These are phyloP conservation scores for Solanum pinnatisectum DNA, from an alignment of 257 asterid genomes.

Conservation along the genomic window DNA sequence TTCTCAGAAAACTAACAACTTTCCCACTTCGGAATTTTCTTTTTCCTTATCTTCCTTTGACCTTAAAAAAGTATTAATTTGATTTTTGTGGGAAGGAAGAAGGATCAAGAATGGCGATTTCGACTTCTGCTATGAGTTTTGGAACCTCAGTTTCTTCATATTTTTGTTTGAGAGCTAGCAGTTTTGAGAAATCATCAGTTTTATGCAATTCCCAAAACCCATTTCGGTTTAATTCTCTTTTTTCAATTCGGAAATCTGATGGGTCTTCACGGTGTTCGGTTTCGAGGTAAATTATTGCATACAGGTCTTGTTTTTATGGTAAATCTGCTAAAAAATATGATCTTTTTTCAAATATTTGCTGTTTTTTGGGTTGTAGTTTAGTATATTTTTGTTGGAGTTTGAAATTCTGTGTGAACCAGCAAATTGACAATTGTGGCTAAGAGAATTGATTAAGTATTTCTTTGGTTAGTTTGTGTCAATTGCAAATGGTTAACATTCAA, in stretches of 20 bases:
- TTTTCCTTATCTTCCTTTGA: neutral
- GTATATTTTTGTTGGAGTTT: neutral
- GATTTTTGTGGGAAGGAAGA: neutral
- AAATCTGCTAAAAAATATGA: neutral
- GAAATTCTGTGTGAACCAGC: neutral
- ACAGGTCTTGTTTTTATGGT: neutral
- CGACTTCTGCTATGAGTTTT: conserved; percentile 22
- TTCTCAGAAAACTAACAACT: neutral
- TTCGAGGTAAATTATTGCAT: conserved; percentile 34
- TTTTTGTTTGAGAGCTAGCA: conserved; percentile 15
- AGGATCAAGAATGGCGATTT: conserved; percentile 35
- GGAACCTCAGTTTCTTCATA: conserved; percentile 23
- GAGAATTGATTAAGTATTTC: neutral
- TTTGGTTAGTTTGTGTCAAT: neutral
- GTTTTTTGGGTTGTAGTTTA: neutral
- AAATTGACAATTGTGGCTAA: neutral
- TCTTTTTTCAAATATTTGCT: neutral
- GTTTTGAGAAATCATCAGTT: conserved; percentile 20
- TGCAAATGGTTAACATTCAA: neutral
- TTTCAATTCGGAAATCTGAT: conserved; percentile 1
- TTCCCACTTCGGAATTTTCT: neutral
- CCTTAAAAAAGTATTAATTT: neutral
- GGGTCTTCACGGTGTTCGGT: conserved; percentile 14
- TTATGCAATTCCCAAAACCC: conserved; percentile 12
- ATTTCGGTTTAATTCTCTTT: conserved; percentile 3